These are phyloP conservation scores for Papiliotrema flavescens DNA, from an alignment of 1,284 basidiomycete genomes.

Conservation along the genomic window DNA sequence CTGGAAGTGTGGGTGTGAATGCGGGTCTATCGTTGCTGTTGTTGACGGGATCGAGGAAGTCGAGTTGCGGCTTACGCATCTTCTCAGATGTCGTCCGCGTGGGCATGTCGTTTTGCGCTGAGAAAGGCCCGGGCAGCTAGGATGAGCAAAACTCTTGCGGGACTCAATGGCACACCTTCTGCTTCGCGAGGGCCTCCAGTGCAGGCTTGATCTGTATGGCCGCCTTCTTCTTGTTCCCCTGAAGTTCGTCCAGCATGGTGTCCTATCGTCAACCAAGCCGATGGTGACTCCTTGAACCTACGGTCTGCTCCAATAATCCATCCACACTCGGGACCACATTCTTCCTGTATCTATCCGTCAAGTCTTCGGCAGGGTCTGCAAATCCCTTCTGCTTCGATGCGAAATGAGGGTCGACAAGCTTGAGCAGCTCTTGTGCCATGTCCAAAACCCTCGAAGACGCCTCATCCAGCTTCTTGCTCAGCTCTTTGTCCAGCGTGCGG, in stretches of 20 bases:
- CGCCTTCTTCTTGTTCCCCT: constrained; percentile 65
- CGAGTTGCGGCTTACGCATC: constrained; percentile 71
- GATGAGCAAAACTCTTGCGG: neutral
- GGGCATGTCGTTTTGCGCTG: neutral
- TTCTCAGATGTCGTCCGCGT: neutral
- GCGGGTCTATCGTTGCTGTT: constrained; percentile 55
- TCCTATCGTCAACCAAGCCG: constrained; percentile 57
- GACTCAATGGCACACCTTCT: constrained; percentile 20
- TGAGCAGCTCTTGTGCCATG: constrained; percentile 63
- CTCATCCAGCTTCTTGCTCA: constrained; percentile 54
- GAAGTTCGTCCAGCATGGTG: constrained; percentile 71
- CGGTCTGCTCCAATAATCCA: constrained; percentile 75
- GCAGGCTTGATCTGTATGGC: constrained; percentile 36
- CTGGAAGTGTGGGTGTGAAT: constrained; percentile 59
- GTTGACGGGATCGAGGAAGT: constrained; percentile 60
- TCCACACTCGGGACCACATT: constrained; percentile 77
- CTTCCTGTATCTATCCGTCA: constrained; percentile 73
- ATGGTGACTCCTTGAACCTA: constrained; percentile 48
- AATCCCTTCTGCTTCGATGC: constrained; percentile 16
- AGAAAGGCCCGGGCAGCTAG: constrained; percentile 36
- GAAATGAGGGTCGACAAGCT: constrained; percentile 49
- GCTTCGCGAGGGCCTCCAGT: constrained; percentile 21
- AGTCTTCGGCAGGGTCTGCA: constrained; percentile 67
- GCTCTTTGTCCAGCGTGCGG: constrained; percentile 69
- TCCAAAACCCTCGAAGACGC: constrained; percentile 35